These are phyloP conservation scores for Dryas drummondii DNA, from an alignment of 306 rosid species.

Conservation along the genomic window DNA sequence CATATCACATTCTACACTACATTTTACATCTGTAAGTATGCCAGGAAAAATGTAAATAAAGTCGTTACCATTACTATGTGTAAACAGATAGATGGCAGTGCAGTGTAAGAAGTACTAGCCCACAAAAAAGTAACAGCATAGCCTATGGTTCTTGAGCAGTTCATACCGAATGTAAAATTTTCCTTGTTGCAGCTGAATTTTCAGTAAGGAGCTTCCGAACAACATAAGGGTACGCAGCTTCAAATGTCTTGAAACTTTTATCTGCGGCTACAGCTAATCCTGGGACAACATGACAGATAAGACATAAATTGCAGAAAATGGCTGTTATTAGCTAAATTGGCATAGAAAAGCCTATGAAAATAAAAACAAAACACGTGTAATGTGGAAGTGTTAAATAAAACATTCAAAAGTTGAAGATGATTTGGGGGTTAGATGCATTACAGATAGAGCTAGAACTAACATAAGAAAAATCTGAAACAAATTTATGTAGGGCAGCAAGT, in stretches of 20 bases:
- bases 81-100: not conserved
- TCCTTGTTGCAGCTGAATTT: constrained; percentile 68
- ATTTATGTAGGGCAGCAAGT: not conserved
- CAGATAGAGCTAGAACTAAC: not conserved
- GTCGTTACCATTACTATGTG: not conserved
- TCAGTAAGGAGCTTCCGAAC: constrained; percentile 87
- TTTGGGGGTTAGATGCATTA: not conserved
- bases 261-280: constrained; percentile 90
- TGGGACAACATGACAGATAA: constrained; percentile 32
- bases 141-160: constrained; percentile 10
- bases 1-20: not conserved
- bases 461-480: not conserved
- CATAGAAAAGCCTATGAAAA: not conserved
- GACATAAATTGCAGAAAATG: constrained; percentile 21
- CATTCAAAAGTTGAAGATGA: not conserved
- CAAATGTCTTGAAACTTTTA: constrained; percentile 80
- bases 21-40: constrained; percentile 5
- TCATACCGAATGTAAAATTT: constrained; percentile 74
- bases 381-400: not conserved
- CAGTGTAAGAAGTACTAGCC: not conserved
- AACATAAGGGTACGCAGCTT: constrained; percentile 92
- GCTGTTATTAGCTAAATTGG: not conserved
- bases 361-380: not conserved
- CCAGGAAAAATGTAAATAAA: not conserved
- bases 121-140: not conserved